A percentile compares a stretch with the other conserved stretches of the same genome.
Evolutionary conservation across 2,329 filamentous ascomycete genomes (phyloP).

Genomic region (Xylariomycetidae sp.): DNA sequence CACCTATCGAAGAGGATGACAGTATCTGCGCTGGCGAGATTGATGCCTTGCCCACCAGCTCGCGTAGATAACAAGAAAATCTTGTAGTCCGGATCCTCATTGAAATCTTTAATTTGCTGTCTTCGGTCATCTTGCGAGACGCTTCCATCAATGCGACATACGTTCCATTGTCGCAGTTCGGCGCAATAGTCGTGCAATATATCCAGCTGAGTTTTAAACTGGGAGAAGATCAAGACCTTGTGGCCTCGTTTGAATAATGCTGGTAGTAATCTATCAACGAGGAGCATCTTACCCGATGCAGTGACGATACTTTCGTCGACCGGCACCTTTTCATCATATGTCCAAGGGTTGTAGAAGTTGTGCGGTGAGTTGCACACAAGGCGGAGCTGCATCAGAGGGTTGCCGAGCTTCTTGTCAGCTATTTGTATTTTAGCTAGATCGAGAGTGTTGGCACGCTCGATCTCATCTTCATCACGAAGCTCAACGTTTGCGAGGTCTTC

Average conservation of each 20-base stretch:
- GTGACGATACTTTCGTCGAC: constrained; percentile 81
- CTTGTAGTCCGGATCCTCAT: constrained; percentile 58
- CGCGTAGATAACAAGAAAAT: constrained; percentile 87
- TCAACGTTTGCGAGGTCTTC: constrained; percentile 33
- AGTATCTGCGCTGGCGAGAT: constrained; percentile 84
- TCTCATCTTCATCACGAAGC: constrained; percentile 51
- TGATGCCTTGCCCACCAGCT: constrained; percentile 93
- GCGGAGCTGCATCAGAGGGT: constrained; percentile 86
- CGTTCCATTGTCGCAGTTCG: constrained; percentile 71
- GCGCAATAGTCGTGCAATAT: constrained; percentile 82
- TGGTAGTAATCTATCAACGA: constrained; percentile 81
- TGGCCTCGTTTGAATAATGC: constrained; percentile 69
- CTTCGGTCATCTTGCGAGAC: constrained; percentile 71
- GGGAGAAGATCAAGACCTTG: constrained; percentile 93
- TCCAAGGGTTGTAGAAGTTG: constrained; percentile 94
- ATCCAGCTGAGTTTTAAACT: constrained; percentile 92
- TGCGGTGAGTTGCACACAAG: constrained; percentile 91
- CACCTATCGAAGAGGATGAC: constrained; percentile 81
- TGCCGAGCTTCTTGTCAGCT: constrained; percentile 85
- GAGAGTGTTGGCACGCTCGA: constrained; percentile 61
- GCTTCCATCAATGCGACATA: constrained; percentile 86
- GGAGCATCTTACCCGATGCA: constrained; percentile 90
- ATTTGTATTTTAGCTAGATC: constrained; percentile 84
- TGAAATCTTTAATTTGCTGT: constrained; percentile 69
- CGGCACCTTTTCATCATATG: constrained; percentile 49